phyloP scores from a whole-genome alignment of 2,329 filamentous ascomycete species.

The Aspergillus fijiensis region DNA sequence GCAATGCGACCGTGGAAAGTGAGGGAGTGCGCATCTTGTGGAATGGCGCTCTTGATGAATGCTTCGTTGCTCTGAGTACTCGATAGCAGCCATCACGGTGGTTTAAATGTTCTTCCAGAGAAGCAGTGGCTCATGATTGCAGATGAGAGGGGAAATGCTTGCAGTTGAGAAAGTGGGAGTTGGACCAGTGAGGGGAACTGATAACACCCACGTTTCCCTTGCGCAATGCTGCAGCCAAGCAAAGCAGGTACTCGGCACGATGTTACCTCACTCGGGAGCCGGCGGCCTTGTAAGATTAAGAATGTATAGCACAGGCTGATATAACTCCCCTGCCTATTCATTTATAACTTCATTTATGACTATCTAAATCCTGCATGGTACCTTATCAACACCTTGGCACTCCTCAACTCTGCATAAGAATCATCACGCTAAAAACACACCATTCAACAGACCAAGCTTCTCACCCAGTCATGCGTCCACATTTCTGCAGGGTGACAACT shows the following conservation, averaged over 20 bases:
- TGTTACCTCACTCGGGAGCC: constrained; percentile 2
- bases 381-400: not conserved
- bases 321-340: not conserved
- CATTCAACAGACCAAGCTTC: not conserved
- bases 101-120: not conserved
- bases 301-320: not conserved
- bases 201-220: not conserved
- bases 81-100: not conserved
- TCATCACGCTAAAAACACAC: not conserved
- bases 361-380: not conserved
- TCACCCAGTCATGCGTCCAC: not conserved
- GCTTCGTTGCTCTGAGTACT: not conserved
- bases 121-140: not conserved
- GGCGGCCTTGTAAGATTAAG: not conserved
- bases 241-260: not conserved
- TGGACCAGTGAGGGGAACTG: not conserved
- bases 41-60: not conserved
- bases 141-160: not conserved
- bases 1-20: constrained; percentile 3
- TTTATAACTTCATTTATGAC: not conserved
- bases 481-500: not conserved
- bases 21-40: constrained; percentile 10
- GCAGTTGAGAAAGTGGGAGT: not conserved
- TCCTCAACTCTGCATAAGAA: not conserved
- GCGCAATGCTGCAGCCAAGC: constrained; percentile 1